Evolutionary conservation across 1,139 yeast genomes (phyloP).

Genomic region (Taphrina flavorubra): DNA sequence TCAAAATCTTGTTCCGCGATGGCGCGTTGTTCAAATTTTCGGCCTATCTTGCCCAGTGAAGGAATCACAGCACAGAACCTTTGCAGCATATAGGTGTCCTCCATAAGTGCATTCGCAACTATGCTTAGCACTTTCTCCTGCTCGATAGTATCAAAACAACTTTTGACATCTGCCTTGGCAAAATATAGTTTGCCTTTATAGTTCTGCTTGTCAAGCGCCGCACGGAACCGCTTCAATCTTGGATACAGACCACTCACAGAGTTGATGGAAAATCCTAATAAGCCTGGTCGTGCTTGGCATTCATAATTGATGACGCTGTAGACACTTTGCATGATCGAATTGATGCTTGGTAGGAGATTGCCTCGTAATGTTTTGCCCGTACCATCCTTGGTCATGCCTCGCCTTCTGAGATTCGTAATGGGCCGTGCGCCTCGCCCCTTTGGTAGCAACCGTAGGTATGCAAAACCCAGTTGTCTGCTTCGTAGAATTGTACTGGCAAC

Average conservation of each 20-base stretch:
- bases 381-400: slow-evolving; percentile 24
- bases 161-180: slow-evolving; percentile 75
- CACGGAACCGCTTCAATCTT: slow-evolving; percentile 34
- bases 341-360: slow-evolving; percentile 38
- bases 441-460: slow-evolving; percentile 49
- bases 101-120: slow-evolving; percentile 24
- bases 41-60: slow-evolving; percentile 24
- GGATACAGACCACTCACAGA: slow-evolving; percentile 35
- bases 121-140: slow-evolving; percentile 40
- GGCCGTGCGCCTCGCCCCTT: slow-evolving; percentile 48
- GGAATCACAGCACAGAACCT: slow-evolving; percentile 35
- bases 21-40: slow-evolving; percentile 31
- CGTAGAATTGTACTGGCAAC: slow-evolving; percentile 21
- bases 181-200: slow-evolving; percentile 55
- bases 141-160: slow-evolving; percentile 71
- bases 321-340: slow-evolving; percentile 38
- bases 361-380: background rate
- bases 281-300: slow-evolving; percentile 49
- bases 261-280: slow-evolving; percentile 43
- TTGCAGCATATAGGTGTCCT: slow-evolving; percentile 42
- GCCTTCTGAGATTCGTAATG: slow-evolving; percentile 48
- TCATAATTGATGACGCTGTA: slow-evolving; percentile 35
- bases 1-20: slow-evolving; percentile 24
- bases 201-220: background rate
- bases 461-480: slow-evolving; percentile 45